Evolutionary conservation across 306 rosid species (phyloP).

Genomic region (Rubus parviflorus): DNA sequence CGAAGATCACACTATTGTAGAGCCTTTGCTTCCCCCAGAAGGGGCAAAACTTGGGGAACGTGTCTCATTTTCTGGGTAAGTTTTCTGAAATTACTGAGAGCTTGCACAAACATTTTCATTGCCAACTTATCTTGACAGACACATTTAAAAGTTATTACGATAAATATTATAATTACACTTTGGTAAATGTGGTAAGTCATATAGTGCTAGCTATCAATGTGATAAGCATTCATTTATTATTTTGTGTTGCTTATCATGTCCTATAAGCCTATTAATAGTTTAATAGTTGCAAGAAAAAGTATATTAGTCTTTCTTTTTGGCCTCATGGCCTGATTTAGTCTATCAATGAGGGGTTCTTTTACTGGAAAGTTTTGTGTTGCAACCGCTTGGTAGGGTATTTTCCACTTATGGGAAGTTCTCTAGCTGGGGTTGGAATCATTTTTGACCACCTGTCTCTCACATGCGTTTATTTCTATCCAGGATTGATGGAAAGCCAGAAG

Average conservation of each 20-base stretch:
- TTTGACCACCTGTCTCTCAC: conserved; percentile 12
- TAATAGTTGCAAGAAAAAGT: not conserved
- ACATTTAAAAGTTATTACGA: not conserved
- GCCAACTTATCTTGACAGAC: not conserved
- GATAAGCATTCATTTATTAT: not conserved
- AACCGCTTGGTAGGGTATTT: not conserved
- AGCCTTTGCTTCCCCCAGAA: conserved; percentile 91
- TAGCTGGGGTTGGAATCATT: not conserved
- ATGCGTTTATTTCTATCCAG: conserved; percentile 38
- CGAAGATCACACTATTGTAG: conserved; percentile 76
- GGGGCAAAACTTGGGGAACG: conserved; percentile 82
- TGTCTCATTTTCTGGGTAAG: conserved; percentile 76
- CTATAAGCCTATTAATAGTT: not conserved
- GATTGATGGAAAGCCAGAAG: conserved; percentile 95
- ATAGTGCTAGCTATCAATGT: conserved; percentile 8
- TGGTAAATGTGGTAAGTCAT: not conserved
- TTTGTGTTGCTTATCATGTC: not conserved
- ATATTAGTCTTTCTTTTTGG: not conserved
- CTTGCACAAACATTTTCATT: conserved; percentile 1
- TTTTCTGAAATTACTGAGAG: conserved; percentile 19
- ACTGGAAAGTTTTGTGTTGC: not conserved
- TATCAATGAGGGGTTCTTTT: not conserved
- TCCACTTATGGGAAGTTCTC: not conserved
- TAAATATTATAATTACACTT: not conserved
- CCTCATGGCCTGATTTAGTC: not conserved